Conservation (phyloP, 371 early-diverging fungal genomes). For the Thermomucor indicae-seudaticae region DNA sequence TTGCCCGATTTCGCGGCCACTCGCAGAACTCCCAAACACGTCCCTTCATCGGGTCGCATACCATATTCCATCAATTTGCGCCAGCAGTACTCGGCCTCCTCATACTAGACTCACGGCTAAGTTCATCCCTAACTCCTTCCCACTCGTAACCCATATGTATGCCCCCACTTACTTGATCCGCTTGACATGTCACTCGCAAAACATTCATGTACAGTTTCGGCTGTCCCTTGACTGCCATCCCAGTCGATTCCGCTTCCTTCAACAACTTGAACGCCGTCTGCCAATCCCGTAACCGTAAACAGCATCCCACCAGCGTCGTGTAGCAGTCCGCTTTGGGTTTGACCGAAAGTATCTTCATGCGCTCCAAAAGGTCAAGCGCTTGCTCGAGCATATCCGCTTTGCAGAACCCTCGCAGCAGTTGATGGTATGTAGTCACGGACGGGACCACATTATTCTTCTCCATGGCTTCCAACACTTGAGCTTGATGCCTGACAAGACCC, state of each 20-base stretch:
- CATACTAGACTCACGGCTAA: slow-evolving; percentile 9
- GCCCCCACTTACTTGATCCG: slow-evolving; percentile 29
- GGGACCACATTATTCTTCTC: slow-evolving; percentile 25
- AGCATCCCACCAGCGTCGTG: slow-evolving; percentile 30
- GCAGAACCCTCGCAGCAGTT: slow-evolving; percentile 41
- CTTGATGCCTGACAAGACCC: not conserved
- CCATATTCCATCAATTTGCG: slow-evolving; percentile 34
- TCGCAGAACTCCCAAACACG: slow-evolving; percentile 52
- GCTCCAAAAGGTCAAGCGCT: slow-evolving; percentile 44
- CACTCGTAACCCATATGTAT: too few relatives aligned
- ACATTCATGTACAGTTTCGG: slow-evolving; percentile 45
- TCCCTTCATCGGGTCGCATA: slow-evolving; percentile 61
- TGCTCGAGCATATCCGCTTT: slow-evolving; percentile 33
- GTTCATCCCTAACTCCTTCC: not conserved
- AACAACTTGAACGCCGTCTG: slow-evolving; percentile 42
- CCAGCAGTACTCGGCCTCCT: slow-evolving; percentile 49
- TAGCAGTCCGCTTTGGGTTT: slow-evolving; percentile 34
- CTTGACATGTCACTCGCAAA: slow-evolving; percentile 39
- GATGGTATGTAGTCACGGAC: slow-evolving; percentile 33
- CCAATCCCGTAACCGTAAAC: slow-evolving; percentile 29
- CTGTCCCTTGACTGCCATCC: slow-evolving; percentile 33
- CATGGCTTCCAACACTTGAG: slow-evolving; percentile 26
- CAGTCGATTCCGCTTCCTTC: slow-evolving; percentile 44
- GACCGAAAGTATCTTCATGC: slow-evolving; percentile 36
- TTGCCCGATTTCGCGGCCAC: slow-evolving; percentile 61